Base-by-base conservation (phyloP, 2,329 filamentous ascomycete genomes). In the Fusarium ramigenum region DNA sequence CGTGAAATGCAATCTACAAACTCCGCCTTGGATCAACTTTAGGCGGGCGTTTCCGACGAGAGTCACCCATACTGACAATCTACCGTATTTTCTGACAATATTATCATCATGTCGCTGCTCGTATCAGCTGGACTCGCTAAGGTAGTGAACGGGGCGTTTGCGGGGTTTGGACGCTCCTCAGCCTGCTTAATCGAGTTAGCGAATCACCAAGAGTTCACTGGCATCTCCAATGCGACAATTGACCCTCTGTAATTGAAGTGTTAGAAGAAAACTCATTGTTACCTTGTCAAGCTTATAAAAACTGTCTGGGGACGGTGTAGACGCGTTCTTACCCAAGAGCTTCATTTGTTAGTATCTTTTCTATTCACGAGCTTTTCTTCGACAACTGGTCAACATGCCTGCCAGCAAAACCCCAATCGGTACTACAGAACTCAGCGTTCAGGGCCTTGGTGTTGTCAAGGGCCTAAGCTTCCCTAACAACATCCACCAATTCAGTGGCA, bases 401-500 rank as follows among this genome's bases (percentile, higher is more conserved):
- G 54, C 40, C 12, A 47, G 54, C 10, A 58, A 25, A 36, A 32
- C 18, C 1, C 56, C 42, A 12, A 14, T 59, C 15, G 56, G 32
- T 1, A 49, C 19, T 37, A 49, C 42, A 34, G 32, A 59, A 19
- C 30, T 59, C 9, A 21, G 9, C 25, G 56, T 59, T 28, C 23
- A 37, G 23, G 42, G 40, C 5, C 32, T 59, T 21, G 42, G 56
- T 11, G 30, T 36, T 2, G 59, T 63, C 0, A 36, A 69, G 30
- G 70, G 70, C 3, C 36, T 73, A 8, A 56, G 34, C 19, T 73
- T 72, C 44, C 25, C 69, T 3, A 16, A 49, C 9, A 56, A 47
- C 8, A 60, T 73, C 19, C 52, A 53, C 10, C 70, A 73, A n/a
- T 73, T 63, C 58, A 63, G 42, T 25, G 70, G 70, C 15, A 73